Evolutionary conservation across 306 rosid genomes (phyloP), one percentile per base, ranked within the genome.

Genomic region (Vigna reflexopilosa): DNA sequence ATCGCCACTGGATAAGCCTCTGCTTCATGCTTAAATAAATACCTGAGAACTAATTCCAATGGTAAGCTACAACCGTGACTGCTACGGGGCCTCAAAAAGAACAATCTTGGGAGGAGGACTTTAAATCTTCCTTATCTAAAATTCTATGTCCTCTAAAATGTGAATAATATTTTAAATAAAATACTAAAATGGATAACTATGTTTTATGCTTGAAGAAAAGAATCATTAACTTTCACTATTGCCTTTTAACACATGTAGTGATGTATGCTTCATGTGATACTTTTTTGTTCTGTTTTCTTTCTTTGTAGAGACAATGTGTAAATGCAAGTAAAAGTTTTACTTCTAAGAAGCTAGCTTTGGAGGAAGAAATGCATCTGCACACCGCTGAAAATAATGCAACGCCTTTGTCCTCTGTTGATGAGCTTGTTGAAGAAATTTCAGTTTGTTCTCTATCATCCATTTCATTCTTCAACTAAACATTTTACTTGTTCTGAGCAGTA

Each of bases 371-470:
- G 83, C 75, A 73, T 47, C 77, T 83, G 34, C 74, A 54, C 76
- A 88, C 70, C 68, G 90, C 86, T 16, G 93, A 85, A 77, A 86
- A 87, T 72, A 86, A 30, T 56, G 82, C 87, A 50, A 82, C 90
- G 47, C 69, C 85, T 77, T 82, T 83, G 47, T 88, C 96, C 73
- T 86, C 88, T 61, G 91, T 82, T 77, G 93, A 88, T 64, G 98
- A 92, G 83, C 86, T 90, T 67, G 77, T 72, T 77, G 88, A 78
- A 82, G 97, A 91, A 59, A 88, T 92, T 80, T 84, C 91, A 73
- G 98, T 94, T 63, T 78, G 97, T 84, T 84, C 70, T 67, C 72
- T 62, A 22, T 45, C 42, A 68, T 63, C 72, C 36, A 38, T 70
- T 61, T 66, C 30, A n/a, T 44, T 44, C 11, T 58, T 75, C 44